Conservation (phyloP, 2,329 filamentous ascomycete genomes). For the Boeremia lycopersici region DNA sequence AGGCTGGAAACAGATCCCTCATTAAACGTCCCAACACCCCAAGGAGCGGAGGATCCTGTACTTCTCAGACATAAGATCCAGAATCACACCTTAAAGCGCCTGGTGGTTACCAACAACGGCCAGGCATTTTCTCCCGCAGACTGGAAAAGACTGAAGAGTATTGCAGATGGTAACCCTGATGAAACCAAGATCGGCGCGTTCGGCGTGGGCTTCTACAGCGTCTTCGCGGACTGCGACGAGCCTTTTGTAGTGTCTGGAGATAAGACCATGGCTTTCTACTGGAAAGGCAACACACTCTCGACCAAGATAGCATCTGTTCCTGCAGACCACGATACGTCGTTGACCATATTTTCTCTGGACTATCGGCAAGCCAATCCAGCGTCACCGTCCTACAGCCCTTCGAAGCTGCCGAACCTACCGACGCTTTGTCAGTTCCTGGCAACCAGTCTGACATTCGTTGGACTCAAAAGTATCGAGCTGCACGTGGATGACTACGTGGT, state of each 20-base stretch:
- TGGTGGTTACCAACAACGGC: slow-evolving; percentile 94
- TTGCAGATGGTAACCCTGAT: slow-evolving; percentile 98
- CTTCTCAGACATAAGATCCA: slow-evolving; percentile 81
- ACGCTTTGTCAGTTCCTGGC: slow-evolving; percentile 90
- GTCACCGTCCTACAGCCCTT: slow-evolving; percentile 53
- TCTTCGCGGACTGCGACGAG: slow-evolving; percentile 97
- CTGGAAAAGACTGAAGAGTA: slow-evolving; percentile 91
- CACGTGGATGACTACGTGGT: slow-evolving; percentile 89
- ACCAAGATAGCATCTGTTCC: slow-evolving; percentile 83
- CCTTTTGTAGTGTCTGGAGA: slow-evolving; percentile 93
- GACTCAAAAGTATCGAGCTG: slow-evolving; percentile 83
- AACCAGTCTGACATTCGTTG: slow-evolving; percentile 94
- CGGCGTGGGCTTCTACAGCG: slow-evolving; percentile 97
- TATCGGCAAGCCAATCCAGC: slow-evolving; percentile 77
- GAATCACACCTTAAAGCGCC: slow-evolving; percentile 82
- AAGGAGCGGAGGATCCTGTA: slow-evolving; percentile 69
- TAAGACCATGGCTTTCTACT: slow-evolving; percentile 98
- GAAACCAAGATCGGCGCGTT: slow-evolving; percentile 99
- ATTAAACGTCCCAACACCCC: slow-evolving; percentile 71
- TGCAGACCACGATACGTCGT: slow-evolving; percentile 65
- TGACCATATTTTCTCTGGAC: slow-evolving; percentile 93
- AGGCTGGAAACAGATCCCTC: slow-evolving; percentile 92
- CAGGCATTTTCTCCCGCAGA: slow-evolving; percentile 86
- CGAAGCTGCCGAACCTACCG: slow-evolving; percentile 82
- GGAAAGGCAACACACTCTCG: slow-evolving; percentile 97